Evolutionary conservation across 1,284 basidiomycete genomes (phyloP), one percentile per base, ranked within the genome.

Genomic region (Melampsora americana): DNA sequence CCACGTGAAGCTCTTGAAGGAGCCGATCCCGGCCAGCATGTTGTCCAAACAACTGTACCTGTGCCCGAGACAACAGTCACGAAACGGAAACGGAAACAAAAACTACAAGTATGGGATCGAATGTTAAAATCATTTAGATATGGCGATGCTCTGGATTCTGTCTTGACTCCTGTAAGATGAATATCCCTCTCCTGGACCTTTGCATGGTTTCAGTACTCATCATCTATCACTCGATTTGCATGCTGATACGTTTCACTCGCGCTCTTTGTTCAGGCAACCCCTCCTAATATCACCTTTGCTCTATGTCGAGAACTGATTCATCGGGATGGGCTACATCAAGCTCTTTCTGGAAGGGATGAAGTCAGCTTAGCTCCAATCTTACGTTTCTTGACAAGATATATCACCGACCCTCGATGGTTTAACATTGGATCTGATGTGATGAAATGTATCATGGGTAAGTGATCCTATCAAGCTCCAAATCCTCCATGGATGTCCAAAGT

Each of bases 61-160:
- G 5, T 30, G 6, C 26, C 71, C 11, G 35, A 66, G 42, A 66
- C 64, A 16, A 66, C 46, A 30, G 64, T 56, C 18, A 59, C 66
- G 5, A 80, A 93, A 84, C 89, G 87, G 67, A 87, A 89, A 80
- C 86, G 91, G 56, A 87, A 86, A 79, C 89, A 88, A 80, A 88
- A 89, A 75, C 84, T 99, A 68, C 90, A 88, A 82, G 90, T 92
- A 77, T 97, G 97, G 84, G 96, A 99, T 83, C 88, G 88, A 79
- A 85, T 92, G 77, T 86, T 99, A 76, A 98, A 98, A 83, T 86
- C 86, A 42, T 99, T 99, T 87, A 92, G 93, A 81, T 99, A 99
- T 83, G 90, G 90, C 20, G 94, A 94, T 66, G 96, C 96, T 0
- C 84, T 99, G 56, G 95, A 97, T 83, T 89, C 92, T 4, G 92